Evolutionary conservation across 1,139 yeast genomes (phyloP).

Genomic region (Debaryomycetaceae sp.): DNA sequence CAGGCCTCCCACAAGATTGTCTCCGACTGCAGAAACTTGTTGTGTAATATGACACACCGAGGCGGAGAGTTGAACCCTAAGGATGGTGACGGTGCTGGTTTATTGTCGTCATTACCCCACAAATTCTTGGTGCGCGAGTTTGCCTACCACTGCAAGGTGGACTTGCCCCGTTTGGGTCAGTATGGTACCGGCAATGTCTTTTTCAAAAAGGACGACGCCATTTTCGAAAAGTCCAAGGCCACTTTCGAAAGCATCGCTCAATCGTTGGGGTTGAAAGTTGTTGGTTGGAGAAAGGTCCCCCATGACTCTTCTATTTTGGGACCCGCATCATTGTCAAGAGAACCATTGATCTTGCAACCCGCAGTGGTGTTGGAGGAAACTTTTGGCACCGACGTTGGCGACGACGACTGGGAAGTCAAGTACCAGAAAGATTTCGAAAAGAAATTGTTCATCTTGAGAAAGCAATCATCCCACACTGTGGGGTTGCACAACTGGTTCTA

Average conservation of each 20-base stretch:
- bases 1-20: conserved; percentile 84
- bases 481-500: conserved; percentile 97
- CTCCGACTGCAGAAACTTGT: conserved; percentile 79
- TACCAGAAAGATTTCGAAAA: conserved; percentile 73
- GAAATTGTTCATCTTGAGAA: conserved; percentile 79
- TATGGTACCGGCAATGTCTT: conserved; percentile 95
- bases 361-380: conserved; percentile 67
- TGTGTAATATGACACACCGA: conserved; percentile 97
- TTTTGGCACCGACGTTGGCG: conserved; percentile 33
- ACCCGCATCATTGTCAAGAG: conserved; percentile 91
- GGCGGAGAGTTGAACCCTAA: conserved; percentile 97
- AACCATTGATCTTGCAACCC: conserved; percentile 89
- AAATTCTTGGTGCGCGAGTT: conserved; percentile 82
- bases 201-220: conserved; percentile 74
- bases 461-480: conserved; percentile 84
- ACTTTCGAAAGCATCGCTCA: conserved; percentile 80
- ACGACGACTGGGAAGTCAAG: conserved; percentile 51
- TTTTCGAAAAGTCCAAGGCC: conserved; percentile 61
- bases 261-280: conserved; percentile 71
- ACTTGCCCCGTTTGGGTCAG: conserved; percentile 73
- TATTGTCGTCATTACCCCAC: conserved; percentile 89
- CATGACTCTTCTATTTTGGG: conserved; percentile 90
- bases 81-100: conserved; percentile 99
- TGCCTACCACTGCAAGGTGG: conserved; percentile 54
- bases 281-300: conserved; percentile 97